Conservation (phyloP, 2,329 filamentous ascomycete genomes). For the Penicillium sp. region DNA sequence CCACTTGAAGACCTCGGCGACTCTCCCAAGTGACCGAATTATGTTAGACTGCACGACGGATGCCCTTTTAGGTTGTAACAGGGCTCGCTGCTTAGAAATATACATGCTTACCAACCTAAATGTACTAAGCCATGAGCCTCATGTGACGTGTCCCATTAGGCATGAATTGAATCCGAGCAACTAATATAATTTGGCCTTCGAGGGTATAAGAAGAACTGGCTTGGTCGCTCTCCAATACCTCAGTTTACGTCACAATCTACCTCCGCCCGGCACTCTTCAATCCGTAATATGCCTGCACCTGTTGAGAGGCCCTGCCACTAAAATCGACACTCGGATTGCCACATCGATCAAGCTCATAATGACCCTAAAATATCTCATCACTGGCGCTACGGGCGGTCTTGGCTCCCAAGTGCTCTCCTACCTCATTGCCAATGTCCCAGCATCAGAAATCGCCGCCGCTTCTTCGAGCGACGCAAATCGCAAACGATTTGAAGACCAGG, state of each 20-base stretch:
- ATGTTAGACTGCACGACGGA: not conserved
- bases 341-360: slow-evolving; percentile 16
- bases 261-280: not conserved
- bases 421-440: slow-evolving; percentile 41
- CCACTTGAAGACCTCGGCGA: not conserved
- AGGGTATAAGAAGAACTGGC: not conserved
- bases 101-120: not conserved
- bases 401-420: slow-evolving; percentile 40
- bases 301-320: not conserved
- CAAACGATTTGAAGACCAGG: slow-evolving; percentile 45
- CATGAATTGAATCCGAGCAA: not conserved
- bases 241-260: not conserved
- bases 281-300: not conserved
- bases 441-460: slow-evolving; percentile 54
- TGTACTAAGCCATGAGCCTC: not conserved
- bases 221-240: not conserved
- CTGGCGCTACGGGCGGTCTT: slow-evolving; percentile 44
- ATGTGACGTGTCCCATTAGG: not conserved
- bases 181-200: not conserved
- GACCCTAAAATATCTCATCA: slow-evolving; percentile 45
- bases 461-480: slow-evolving; percentile 51
- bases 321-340: not conserved
- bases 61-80: not conserved
- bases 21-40: not conserved
- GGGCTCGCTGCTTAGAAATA: slow-evolving; percentile 3